Percentiles rank a stretch among this genome's conserved stretches.
phyloP scores from a whole-genome alignment of 1,139 yeast species.

The Yamadazyma epiphylla region DNA sequence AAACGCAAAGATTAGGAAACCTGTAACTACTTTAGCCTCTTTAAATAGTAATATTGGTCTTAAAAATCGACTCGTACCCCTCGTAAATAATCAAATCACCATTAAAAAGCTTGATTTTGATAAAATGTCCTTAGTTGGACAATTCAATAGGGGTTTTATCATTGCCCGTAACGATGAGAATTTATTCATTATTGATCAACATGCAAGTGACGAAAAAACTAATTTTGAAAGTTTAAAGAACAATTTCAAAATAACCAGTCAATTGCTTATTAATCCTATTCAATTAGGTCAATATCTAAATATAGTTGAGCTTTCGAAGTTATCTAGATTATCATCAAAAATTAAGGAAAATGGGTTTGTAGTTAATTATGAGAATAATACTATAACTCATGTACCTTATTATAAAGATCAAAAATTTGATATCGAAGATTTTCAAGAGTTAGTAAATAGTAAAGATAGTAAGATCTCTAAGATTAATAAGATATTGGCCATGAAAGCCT shows the following conservation, averaged over 20 bases:
- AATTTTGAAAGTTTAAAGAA: conserved; percentile 76
- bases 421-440: conserved; percentile 67
- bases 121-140: conserved; percentile 80
- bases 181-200: conserved; percentile 89
- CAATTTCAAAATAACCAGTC: conserved; percentile 44
- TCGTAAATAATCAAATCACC: conserved; percentile 46
- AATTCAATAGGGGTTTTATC: conserved; percentile 88
- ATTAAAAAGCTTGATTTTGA: conserved; percentile 63
- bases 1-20: background rate
- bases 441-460: conserved; percentile 41
- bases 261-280: conserved; percentile 68
- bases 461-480: conserved; percentile 60
- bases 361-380: conserved; percentile 37
- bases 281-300: conserved; percentile 50
- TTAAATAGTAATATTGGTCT: background rate
- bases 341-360: conserved; percentile 76
- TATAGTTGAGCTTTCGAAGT: conserved; percentile 71
- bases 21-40: background rate
- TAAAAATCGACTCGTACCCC: no score
- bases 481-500: conserved; percentile 92
- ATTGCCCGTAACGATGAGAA: conserved; percentile 57
- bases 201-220: conserved; percentile 93
- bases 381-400: conserved; percentile 62
- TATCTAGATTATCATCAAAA: conserved; percentile 52
- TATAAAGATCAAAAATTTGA: conserved; percentile 70